Evolutionary conservation across 139 green algal species (phyloP), one percentile per base, ranked within the genome.

Genomic region (Volvox africanus): DNA sequence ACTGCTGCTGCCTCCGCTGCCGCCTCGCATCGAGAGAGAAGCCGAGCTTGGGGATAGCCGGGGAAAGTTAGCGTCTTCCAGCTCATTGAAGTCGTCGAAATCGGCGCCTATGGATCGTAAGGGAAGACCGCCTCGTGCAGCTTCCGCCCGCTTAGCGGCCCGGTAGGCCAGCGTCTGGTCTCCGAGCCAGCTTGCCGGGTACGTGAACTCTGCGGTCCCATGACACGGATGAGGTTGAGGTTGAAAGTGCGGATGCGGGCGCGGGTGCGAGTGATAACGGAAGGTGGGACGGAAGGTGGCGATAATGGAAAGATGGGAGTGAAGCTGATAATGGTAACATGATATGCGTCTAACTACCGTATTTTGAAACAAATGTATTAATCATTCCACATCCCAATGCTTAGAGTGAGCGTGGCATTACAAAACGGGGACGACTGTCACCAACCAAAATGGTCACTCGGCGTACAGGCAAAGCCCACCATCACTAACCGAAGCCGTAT

Each of bases 111-210:
- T 32, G 36, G 33, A 61, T 11, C 61, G 33, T 55, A 55, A 55
- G 44, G 87, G 99, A 96, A 24, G 99, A 91, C 28, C 92, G 55
- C 85, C 89, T 0, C 92, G 88, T 24, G 91, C 61, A n/a, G 61
- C 80, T 88, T 99, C 98, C 1, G 94, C 91, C 0, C 97, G 93
- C 88, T 96, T 92, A 0, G 96, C 97, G 30, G 94, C 94, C 0
- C 98, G 93, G 17, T 91, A 88, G 26, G 94, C 95, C 62, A 99
- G 83, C 1, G 92, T 95, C 92, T 98, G 97, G 86, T 99, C 98
- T 2, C 94, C 97, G 37, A 99, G 93, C 97, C 98, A 99, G 24
- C 75, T 9, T 14, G 85, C 87, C 0, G 98, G 98, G 87, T 98
- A 99, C 30, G 95, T 78, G 84, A 99, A 99, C 93, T 99, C 97